Conservation (phyloP, 1,284 basidiomycete species). For the Cronartium quercuum region DNA sequence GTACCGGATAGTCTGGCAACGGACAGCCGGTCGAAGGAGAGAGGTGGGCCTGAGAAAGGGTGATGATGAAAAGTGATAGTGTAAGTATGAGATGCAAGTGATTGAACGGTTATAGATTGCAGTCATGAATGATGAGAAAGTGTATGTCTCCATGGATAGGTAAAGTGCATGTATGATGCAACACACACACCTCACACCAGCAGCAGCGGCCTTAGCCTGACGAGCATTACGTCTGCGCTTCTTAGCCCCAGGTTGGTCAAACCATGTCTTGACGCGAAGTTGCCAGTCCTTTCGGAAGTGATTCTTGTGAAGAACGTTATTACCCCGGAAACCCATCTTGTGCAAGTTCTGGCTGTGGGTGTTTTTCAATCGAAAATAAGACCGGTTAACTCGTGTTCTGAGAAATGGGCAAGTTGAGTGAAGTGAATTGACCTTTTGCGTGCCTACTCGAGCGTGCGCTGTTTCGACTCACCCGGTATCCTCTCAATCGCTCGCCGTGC, state of each 20-base stretch:
- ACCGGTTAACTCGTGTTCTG: neutral
- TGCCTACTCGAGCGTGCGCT: neutral
- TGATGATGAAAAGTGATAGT: neutral
- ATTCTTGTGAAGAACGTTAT: conserved; percentile 73
- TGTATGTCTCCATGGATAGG: too few species aligned
- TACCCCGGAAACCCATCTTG: conserved; percentile 47
- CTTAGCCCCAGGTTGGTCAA: conserved; percentile 98
- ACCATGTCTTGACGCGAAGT: conserved; percentile 87
- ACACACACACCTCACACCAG: conserved; percentile 64
- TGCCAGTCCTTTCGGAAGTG: conserved; percentile 98
- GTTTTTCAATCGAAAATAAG: neutral
- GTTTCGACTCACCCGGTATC: neutral
- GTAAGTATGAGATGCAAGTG: conserved; percentile 10
- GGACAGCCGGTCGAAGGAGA: conserved; percentile 92
- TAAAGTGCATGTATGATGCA: neutral
- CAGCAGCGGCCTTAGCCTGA: conserved; percentile 80
- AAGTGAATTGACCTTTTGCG: neutral
- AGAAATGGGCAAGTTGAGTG: neutral
- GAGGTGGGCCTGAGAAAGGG: conserved; percentile 61
- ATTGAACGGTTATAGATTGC: neutral
- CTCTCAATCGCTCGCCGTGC: neutral
- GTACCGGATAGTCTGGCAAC: conserved; percentile 94
- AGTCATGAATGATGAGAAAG: too few species aligned
- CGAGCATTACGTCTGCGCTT: conserved; percentile 90
- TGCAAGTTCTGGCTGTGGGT: neutral